These are phyloP conservation scores for Mycothermus thermophilus DNA, from an alignment of 495 filamentous ascomycete species.

Conservation along the genomic window DNA sequence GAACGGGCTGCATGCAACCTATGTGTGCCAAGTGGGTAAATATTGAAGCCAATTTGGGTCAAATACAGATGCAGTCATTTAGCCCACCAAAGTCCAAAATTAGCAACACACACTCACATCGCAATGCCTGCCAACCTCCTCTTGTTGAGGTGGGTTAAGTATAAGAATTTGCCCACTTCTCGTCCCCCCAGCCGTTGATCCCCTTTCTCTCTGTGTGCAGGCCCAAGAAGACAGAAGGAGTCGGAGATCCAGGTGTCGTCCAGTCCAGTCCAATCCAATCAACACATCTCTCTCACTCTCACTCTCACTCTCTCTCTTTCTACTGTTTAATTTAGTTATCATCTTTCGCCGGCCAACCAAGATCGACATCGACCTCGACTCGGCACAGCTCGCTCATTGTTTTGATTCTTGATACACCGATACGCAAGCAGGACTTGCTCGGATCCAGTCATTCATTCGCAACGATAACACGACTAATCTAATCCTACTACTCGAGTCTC, in stretches of 20 bases:
- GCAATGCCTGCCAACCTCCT: constrained; percentile 3
- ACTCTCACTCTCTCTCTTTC: constrained; percentile 14
- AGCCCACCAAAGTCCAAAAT: constrained; percentile 27
- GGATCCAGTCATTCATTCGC: constrained; percentile 36
- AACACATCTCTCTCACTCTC: constrained; percentile 17
- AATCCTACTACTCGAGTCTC: too few relatives aligned
- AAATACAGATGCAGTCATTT: constrained; percentile 23
- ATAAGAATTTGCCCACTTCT: constrained; percentile 38
- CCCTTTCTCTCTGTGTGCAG: constrained; percentile 22
- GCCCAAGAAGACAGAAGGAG: constrained; percentile 20
- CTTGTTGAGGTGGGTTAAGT: constrained; percentile 21
- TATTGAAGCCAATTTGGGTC: constrained; percentile 14
- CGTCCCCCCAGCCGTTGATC: constrained; percentile 12
- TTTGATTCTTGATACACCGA: constrained; percentile 18
- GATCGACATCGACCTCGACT: constrained; percentile 8
- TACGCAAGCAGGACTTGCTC: constrained; percentile 42
- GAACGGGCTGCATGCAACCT: constrained; percentile 5
- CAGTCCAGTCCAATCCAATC: constrained; percentile 25
- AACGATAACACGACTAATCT: constrained; percentile 24
- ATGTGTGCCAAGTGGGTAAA: constrained; percentile 9
- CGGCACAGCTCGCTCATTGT: too few relatives aligned
- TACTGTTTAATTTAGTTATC: constrained; percentile 25
- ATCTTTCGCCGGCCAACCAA: constrained; percentile 24
- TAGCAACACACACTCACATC: constrained; percentile 20
- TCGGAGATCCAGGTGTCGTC: constrained; percentile 34